Evolutionary conservation across 768 basidiomycete genomes (phyloP), one percentile per base, ranked within the genome.

Genomic region (Lactifluus echinatus): DNA sequence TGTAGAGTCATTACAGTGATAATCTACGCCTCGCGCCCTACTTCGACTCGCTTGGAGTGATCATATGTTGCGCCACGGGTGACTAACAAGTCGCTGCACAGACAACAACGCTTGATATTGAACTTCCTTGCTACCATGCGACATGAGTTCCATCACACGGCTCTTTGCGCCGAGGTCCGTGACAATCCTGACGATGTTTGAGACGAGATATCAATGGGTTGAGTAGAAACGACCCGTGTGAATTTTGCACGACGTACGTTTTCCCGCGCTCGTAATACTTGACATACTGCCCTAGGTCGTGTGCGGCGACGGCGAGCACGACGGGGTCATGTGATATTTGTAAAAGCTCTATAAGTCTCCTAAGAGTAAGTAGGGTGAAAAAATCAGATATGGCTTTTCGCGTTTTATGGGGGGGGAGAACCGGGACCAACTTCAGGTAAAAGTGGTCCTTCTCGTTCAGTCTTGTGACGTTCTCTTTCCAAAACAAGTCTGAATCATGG

Each of bases 401-500:
- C n/a, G 46, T 45, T 57, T 50, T 28, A n/a, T 23, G 50, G 26
- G 26, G 40, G 15, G 19, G 23, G 33, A n/a, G 14, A 23, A 19
- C 23, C 2, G 28, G 29, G 26, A 44, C 45, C 19, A 37, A 93
- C 95, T 87, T 93, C 57, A 98, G 77, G 57, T 90, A 87, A 65
- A 86, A 82, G 62, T 85, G 79, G 66, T 92, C 87, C 53, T 80
- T 82, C 60, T 97, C 93, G 62, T 93, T 90, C 42, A 98, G 72
- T 67, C 83, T 91, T 7, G 75, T 72, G 4, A 89, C 93, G 67
- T 98, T 97, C 74, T 94, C 93, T 67, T 88, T 90, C 96, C 96
- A 99, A 74, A 99, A 99, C 34, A 92, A 84, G 59, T 97, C 95
- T 2, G 90, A 94, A 67, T 93, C 90, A 66, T 99, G 96, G 10